These are phyloP conservation scores for Quercus tomentella DNA, from an alignment of 331 rosid species.

Conservation along the genomic window DNA sequence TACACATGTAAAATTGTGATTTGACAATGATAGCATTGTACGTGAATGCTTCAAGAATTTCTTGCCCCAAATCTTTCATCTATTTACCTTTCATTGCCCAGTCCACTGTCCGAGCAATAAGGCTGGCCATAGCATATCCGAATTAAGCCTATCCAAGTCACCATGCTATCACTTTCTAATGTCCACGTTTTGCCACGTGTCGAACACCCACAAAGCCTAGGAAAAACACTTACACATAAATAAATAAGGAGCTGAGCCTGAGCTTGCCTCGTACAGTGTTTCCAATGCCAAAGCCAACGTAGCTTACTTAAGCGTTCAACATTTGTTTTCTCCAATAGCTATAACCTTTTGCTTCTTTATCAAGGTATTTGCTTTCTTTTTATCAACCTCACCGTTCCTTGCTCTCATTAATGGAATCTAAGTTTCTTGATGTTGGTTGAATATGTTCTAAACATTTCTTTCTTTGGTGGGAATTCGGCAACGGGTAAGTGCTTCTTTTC, in stretches of 20 bases:
- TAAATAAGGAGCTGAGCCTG: not conserved
- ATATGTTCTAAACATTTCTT: not conserved
- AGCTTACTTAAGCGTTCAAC: not conserved
- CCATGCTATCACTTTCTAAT: not conserved
- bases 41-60: too few relatives aligned
- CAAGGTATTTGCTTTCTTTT: not conserved
- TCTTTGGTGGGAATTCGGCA: constrained; percentile 12
- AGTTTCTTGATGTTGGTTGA: constrained; percentile 24
- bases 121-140: constrained; percentile 9
- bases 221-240: not conserved
- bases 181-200: constrained; percentile 18
- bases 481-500: constrained; percentile 5
- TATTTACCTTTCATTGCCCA: not conserved
- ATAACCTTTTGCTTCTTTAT: not conserved
- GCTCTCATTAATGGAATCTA: not conserved
- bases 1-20: too few relatives aligned
- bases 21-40: too few relatives aligned
- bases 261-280: not conserved
- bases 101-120: constrained; percentile 27
- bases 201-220: constrained; percentile 9
- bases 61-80: not conserved
- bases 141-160: constrained; percentile 10
- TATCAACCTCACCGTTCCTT: not conserved
- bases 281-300: not conserved
- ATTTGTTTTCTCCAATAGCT: not conserved